phyloP scores from a whole-genome alignment of 495 filamentous ascomycete genomes.

The Viridothelium virens region DNA sequence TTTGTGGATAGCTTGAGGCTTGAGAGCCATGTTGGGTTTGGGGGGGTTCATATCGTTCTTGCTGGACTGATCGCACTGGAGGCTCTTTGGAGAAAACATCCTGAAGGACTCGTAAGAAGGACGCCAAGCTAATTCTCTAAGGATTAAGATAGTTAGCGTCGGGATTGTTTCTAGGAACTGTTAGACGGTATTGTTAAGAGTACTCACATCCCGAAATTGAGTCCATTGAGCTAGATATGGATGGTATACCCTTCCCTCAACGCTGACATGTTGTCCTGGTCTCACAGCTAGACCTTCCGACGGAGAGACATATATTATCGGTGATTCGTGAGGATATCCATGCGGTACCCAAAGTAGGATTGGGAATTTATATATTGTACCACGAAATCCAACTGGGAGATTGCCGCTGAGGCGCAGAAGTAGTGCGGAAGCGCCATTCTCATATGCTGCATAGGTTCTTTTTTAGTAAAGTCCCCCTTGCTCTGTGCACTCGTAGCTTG shows the following conservation, averaged over 20 bases:
- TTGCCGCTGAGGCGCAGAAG: conserved; percentile 82
- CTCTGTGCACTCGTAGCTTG: conserved; percentile 2
- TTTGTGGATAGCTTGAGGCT: conserved; percentile 61
- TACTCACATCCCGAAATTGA: conserved; percentile 82
- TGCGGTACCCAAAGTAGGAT: conserved; percentile 94
- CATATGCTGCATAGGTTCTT: conserved; percentile 55
- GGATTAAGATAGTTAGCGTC: conserved; percentile 16
- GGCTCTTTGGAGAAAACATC: conserved; percentile 93
- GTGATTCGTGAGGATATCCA: conserved; percentile 76
- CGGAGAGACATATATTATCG: conserved; percentile 80
- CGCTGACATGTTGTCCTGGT: conserved; percentile 87
- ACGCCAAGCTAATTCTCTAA: conserved; percentile 71
- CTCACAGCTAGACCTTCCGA: conserved; percentile 82
- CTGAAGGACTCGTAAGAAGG: conserved; percentile 72
- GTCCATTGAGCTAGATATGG: conserved; percentile 88
- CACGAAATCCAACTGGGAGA: conserved; percentile 79
- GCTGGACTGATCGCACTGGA: conserved; percentile 52
- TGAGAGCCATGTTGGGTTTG: conserved; percentile 46
- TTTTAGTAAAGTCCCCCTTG: conserved; percentile 2
- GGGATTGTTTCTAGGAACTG: neutral
- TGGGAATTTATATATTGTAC: conserved; percentile 83
- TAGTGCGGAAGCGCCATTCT: conserved; percentile 78
- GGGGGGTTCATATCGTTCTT: conserved; percentile 32
- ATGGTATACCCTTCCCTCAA: conserved; percentile 91
- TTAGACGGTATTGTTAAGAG: neutral